Percentiles rank a stretch among this genome's conserved stretches.
Evolutionary conservation across 129 eudicot species (phyloP).

Genomic region (Calendula officinalis): DNA sequence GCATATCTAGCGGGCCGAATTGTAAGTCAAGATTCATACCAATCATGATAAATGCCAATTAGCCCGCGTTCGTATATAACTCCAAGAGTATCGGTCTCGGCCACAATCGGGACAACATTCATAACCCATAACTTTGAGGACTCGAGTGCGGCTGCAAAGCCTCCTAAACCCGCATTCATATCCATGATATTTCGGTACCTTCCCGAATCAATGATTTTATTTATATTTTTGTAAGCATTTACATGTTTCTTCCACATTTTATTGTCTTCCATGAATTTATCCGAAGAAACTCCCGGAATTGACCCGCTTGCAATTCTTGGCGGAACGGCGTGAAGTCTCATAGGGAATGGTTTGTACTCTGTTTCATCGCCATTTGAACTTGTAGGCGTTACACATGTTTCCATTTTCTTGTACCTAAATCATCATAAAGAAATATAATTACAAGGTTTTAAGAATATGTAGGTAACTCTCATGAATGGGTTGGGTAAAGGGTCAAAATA

Average conservation of each 20-base stretch:
- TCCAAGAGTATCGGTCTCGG: slow-evolving; percentile 31
- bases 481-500: neutral
- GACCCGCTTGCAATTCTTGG: slow-evolving; percentile 31
- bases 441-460: neutral
- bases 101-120: slow-evolving; percentile 32
- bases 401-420: slow-evolving; percentile 38
- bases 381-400: slow-evolving; percentile 24
- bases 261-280: slow-evolving; percentile 20
- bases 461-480: neutral
- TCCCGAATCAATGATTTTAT: slow-evolving; percentile 20
- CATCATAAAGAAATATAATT: neutral
- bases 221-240: slow-evolving; percentile 22
- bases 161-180: slow-evolving; percentile 28
- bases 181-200: slow-evolving; percentile 26
- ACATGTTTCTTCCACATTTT: slow-evolving; percentile 36
- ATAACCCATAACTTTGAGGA: slow-evolving; percentile 33
- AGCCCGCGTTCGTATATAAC: slow-evolving; percentile 32
- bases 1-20: neutral
- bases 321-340: slow-evolving; percentile 31
- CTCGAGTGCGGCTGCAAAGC: slow-evolving; percentile 33
- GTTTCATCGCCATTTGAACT: slow-evolving; percentile 7
- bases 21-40: slow-evolving; percentile 16
- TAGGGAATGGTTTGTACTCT: slow-evolving; percentile 24
- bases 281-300: slow-evolving; percentile 31
- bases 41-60: slow-evolving; percentile 34